These are phyloP conservation scores for Lactifluus pinguis DNA, from an alignment of 768 basidiomycete genomes.

Conservation along the genomic window DNA sequence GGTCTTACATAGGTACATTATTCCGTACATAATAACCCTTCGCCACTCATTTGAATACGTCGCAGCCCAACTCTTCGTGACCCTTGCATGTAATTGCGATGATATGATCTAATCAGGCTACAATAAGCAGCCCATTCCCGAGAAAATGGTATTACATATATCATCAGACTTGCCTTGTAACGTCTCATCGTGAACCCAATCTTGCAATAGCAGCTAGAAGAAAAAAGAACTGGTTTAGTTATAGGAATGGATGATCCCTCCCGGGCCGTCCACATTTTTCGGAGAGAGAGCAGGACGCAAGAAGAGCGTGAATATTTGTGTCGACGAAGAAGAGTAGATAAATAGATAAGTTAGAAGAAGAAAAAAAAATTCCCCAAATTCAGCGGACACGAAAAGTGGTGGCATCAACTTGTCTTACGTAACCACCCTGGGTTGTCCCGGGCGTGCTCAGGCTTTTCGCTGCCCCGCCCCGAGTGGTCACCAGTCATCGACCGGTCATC, in stretches of 20 bases:
- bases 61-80: constrained; percentile 47
- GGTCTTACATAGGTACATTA: too few relatives aligned
- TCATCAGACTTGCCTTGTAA: neutral
- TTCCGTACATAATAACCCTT: too few relatives aligned
- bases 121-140: neutral
- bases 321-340: neutral
- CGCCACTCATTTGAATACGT: constrained; percentile 23
- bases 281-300: too few relatives aligned
- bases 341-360: too few relatives aligned
- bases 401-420: constrained; percentile 31
- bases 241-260: too few relatives aligned
- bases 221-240: too few relatives aligned
- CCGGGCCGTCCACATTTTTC: too few relatives aligned
- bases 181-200: neutral
- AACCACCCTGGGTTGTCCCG: constrained; percentile 57
- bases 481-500: too few relatives aligned
- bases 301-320: too few relatives aligned
- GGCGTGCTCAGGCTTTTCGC: constrained; percentile 29
- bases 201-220: neutral
- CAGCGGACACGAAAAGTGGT: too few relatives aligned
- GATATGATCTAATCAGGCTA: constrained; percentile 42
- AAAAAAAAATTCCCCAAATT: too few relatives aligned
- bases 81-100: constrained; percentile 59
- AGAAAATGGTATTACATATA: too few relatives aligned
- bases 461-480: constrained; percentile 22